Percentiles rank a stretch among this genome's conserved stretches.
Evolutionary conservation across 164 flowering plant genomes (phyloP).

Genomic region (Stephania yunnanensis): DNA sequence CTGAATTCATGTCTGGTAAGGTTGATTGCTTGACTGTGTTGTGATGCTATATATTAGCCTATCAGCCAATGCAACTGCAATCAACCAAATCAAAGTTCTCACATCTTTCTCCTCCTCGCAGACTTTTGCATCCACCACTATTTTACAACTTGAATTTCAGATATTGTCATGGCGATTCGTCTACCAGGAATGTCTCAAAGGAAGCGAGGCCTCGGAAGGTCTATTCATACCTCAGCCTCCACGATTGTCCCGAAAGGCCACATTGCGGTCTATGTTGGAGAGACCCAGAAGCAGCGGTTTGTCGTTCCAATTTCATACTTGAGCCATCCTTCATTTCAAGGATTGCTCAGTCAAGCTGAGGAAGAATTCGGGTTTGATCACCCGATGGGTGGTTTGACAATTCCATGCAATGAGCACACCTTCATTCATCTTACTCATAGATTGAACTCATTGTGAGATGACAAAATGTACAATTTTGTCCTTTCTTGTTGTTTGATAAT

Average conservation of each 20-base stretch:
- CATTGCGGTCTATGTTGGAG: neutral
- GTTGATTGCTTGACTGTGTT: neutral
- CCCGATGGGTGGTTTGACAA: neutral
- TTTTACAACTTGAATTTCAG: neutral
- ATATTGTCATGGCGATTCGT: neutral
- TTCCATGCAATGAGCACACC: neutral
- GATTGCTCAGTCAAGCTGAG: neutral
- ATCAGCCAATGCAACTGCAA: neutral
- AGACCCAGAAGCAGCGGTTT: neutral
- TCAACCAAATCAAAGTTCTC: neutral
- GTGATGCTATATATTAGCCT: neutral
- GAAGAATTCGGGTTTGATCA: constrained; percentile 1
- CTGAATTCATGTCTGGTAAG: neutral
- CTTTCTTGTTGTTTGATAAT: neutral
- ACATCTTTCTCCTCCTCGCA: neutral
- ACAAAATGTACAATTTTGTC: neutral
- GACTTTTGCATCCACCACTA: neutral
- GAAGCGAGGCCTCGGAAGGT: neutral
- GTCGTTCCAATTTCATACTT: neutral
- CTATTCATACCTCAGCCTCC: neutral
- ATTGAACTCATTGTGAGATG: neutral
- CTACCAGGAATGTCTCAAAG: neutral
- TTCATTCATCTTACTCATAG: neutral
- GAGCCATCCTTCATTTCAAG: constrained; percentile 4
- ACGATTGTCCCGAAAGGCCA: neutral